These are phyloP conservation scores for Penicillium arizonense DNA, from an alignment of 495 filamentous ascomycete species.

Conservation along the genomic window DNA sequence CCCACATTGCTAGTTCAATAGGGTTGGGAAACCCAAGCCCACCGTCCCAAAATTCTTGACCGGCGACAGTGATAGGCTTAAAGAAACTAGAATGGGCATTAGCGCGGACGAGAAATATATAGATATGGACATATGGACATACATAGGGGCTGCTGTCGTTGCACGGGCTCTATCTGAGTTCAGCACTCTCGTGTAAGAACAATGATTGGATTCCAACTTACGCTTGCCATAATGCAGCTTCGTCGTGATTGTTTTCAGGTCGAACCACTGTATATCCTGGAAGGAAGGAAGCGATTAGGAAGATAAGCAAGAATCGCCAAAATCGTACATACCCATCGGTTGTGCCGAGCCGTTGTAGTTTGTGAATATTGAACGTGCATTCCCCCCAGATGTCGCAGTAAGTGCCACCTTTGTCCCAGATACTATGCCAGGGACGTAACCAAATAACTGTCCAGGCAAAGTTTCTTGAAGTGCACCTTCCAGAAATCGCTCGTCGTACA, in stretches of 20 bases:
- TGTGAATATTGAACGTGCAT: slow-evolving; percentile 23
- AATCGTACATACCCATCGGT: not conserved
- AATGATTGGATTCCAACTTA: not conserved
- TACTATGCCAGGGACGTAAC: slow-evolving; percentile 4
- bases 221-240: not conserved
- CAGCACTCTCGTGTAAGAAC: not conserved
- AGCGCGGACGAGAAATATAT: not conserved
- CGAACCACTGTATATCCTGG: not conserved
- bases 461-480: slow-evolving; percentile 2
- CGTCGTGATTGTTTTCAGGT: not conserved
- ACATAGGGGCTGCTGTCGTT: slow-evolving; percentile 26
- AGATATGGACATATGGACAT: slow-evolving; percentile 1
- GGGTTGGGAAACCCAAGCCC: slow-evolving; percentile 33
- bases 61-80: slow-evolving; percentile 12
- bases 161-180: slow-evolving; percentile 20
- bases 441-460: slow-evolving; percentile 6
- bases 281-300: not conserved
- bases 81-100: slow-evolving; percentile 13
- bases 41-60: slow-evolving; percentile 31
- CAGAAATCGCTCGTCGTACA: not conserved
- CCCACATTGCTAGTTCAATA: slow-evolving; percentile 28
- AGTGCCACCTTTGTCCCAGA: slow-evolving; percentile 14
- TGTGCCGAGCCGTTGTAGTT: slow-evolving; percentile 26
- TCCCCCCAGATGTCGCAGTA: slow-evolving; percentile 22
- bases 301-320: not conserved